Base-by-base conservation (phyloP, 2,329 filamentous ascomycete species). In the Calonectria hongkongensis region DNA sequence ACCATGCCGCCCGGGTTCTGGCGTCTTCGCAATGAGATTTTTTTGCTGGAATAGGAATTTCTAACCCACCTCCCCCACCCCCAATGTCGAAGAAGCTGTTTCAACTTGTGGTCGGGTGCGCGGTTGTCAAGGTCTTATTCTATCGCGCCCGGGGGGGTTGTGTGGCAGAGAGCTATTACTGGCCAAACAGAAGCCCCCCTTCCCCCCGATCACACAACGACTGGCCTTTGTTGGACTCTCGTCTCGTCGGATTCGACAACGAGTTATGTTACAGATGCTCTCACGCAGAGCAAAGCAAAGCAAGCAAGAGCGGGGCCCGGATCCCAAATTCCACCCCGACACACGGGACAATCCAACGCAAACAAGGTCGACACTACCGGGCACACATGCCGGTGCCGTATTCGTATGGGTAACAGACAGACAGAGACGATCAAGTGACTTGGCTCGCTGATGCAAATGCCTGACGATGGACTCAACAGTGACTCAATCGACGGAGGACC, bases 341-440 rank as follows among this genome's bases (percentile, higher is more conserved):
- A 43, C 47, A 43, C 8, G 54, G 33, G 15, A 68, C 54, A 47
- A 45, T 64, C 21, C 60, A 47, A 47, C 58, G 36, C 58, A 56
- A 45, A 56, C 30, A 28, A 51, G 30, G 66, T 41, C 68, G 45
- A 74, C 54, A 58, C 73, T 74, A 66, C 74, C 73, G 73, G 72
- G 51, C 68, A 47, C 69, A 75, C 73, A 71, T 77, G 72, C 73
- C 72, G 69, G 67, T 41, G 50, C 62, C 75, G 75, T 75, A 74
- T 77, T 77, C 75, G 75, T 77, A 77, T 71, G 64, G 18, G 33
- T 18, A 51, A 45, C 51, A 66, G 62, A 36, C 62, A 71, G 62
- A 66, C 43, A 16, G 30, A 25, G 41, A n/a, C 47, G n/a, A 45
- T 66, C 68, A 71, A 71, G 45, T 71, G 51, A 62, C 45, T 58